Evolutionary conservation across 768 basidiomycete genomes (phyloP).

Genomic region (Boletus speciosus): DNA sequence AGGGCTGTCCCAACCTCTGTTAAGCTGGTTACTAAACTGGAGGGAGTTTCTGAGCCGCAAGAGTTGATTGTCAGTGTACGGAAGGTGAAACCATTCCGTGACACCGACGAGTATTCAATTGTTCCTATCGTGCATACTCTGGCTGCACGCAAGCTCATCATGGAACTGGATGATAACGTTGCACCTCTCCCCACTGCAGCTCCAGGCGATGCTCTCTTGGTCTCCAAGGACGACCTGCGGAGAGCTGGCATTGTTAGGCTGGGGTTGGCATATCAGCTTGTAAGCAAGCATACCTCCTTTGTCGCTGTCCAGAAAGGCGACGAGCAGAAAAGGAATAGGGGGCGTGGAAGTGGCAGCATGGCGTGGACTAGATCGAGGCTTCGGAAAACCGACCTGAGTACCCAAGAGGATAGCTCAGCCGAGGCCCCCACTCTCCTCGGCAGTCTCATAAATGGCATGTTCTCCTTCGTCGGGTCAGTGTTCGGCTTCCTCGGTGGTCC

Average conservation of each 20-base stretch:
- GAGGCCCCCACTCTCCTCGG: constrained; percentile 14
- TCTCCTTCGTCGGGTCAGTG: constrained; percentile 14
- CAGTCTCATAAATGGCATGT: constrained; percentile 14
- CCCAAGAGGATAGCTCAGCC: background rate
- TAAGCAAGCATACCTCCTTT: constrained; percentile 53
- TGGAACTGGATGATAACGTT: constrained; percentile 41
- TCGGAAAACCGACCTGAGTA: background rate
- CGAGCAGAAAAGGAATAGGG: constrained; percentile 12
- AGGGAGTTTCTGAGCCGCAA: constrained; percentile 19
- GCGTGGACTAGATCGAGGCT: constrained; percentile 21
- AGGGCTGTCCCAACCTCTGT: constrained; percentile 26
- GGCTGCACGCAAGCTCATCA: constrained; percentile 53
- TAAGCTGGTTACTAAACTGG: constrained; percentile 25
- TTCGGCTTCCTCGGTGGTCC: constrained; percentile 11
- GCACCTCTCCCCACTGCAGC: constrained; percentile 33
- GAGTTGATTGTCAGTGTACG: constrained; percentile 21
- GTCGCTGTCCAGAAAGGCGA: constrained; percentile 46
- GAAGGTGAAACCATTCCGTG: constrained; percentile 25
- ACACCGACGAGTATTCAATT: constrained; percentile 7
- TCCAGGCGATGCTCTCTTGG: constrained; percentile 20
- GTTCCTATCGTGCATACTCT: constrained; percentile 48
- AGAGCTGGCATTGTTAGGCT: constrained; percentile 48
- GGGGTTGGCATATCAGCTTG: constrained; percentile 50
- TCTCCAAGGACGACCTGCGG: constrained; percentile 33
- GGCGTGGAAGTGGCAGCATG: background rate